These are phyloP conservation scores for Cyberlindnera petersonii DNA, from an alignment of 805 yeast genomes.

Conservation along the genomic window DNA sequence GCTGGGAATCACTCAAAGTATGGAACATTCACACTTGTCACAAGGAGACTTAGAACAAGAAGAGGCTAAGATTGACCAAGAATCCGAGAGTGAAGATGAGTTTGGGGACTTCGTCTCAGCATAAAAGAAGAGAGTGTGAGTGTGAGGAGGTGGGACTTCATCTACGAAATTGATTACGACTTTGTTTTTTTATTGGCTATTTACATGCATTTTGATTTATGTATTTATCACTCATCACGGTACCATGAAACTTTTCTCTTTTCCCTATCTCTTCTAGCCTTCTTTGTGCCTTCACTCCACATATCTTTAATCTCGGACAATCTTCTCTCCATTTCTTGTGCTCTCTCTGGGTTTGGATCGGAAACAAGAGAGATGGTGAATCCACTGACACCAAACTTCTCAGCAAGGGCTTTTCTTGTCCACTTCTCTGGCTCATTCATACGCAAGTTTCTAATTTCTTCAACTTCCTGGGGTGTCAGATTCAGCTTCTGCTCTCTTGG, in stretches of 20 bases:
- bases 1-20: no score
- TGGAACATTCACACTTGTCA: no score
- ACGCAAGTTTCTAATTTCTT: slow-evolving; percentile 56
- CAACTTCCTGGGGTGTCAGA: slow-evolving; percentile 53
- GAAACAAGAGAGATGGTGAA: slow-evolving; percentile 54
- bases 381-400: slow-evolving; percentile 50
- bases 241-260: slow-evolving; percentile 64
- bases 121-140: no score
- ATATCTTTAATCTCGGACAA: slow-evolving; percentile 39
- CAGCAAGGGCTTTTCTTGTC: slow-evolving; percentile 61
- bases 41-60: not conserved
- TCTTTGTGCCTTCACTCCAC: slow-evolving; percentile 46
- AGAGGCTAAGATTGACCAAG: not conserved
- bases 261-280: slow-evolving; percentile 52
- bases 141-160: no score
- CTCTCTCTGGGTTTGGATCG: slow-evolving; percentile 37
- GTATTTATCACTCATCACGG: slow-evolving; percentile 30
- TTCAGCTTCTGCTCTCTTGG: slow-evolving; percentile 45
- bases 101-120: slow-evolving; percentile 27
- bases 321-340: slow-evolving; percentile 43
- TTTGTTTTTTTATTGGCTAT: slow-evolving; percentile 7
- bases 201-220: slow-evolving; percentile 9
- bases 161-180: no score
- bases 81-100: slow-evolving; percentile 22
- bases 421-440: slow-evolving; percentile 53